Base-by-base conservation (phyloP, 208 protist genomes). In the Endotrypanum monterogeii region DNA sequence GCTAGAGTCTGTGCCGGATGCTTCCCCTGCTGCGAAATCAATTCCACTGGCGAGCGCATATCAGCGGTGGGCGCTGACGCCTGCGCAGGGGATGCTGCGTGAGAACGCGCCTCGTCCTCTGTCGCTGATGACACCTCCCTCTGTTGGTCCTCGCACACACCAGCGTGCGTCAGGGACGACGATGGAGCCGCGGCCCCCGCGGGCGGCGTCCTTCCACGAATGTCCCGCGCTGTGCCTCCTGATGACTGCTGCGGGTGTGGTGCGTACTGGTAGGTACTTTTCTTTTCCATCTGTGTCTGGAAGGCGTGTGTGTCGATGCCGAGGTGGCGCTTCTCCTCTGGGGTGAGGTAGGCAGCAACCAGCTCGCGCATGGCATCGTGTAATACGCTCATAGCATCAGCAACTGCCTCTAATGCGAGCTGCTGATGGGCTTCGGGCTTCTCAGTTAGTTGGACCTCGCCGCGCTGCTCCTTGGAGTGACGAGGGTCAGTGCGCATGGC, bases 401-500 rank as follows among this genome's bases (percentile, higher is more conserved):
- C 52, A 7, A 92, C 77, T 1, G 51, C 85, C 39, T 67, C 46
- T 11, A 96, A 82, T 18, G 92, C 90, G n/a, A 69, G 56, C 73
- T 85, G 61, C 76, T 96, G 92, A 58, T 85, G 76, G n/a, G 37
- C 37, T 28, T 79, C 79, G 3, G 89, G 89, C 35, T 76, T 70
- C n/a, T 62, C 37, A 3, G 82, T 58, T 8, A 91, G 81, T 44
- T 66, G 70, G 9, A 93, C 87, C 28, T 82, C 77, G 11, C 86
- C 84, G 23, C 70, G 72, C 7, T 68, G 55, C 50, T 89, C 85
- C 63, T 74, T 83, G 28, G 80, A 79, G 37, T 85, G 72, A 12
- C 91, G 87, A 18, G 86, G 88, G 80, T 96, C 91, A 16, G 81
- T 73, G 56, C 89, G 86, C 91, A 96, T 96, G 20, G 91, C 85